These are phyloP conservation scores for Athelia sp. DNA, from an alignment of 1,284 basidiomycete genomes.

Conservation along the genomic window DNA sequence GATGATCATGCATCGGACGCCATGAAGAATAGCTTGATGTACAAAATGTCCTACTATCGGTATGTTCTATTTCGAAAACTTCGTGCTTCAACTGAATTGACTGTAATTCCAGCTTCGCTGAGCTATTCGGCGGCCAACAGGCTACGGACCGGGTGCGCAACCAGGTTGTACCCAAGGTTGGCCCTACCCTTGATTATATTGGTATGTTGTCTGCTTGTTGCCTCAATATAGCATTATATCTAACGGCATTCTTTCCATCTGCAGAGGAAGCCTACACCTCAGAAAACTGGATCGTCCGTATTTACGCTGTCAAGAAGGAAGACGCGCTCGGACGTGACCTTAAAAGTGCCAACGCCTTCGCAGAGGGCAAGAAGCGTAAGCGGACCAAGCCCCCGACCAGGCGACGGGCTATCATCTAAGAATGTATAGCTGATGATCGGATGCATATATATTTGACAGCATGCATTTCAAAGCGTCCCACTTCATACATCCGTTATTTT, in stretches of 20 bases:
- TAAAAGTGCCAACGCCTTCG: slow-evolving; percentile 83
- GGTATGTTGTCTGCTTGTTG: slow-evolving; percentile 40
- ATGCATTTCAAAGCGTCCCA: no score
- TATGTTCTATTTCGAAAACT: slow-evolving; percentile 31
- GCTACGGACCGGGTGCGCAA: slow-evolving; percentile 81
- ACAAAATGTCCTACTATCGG: slow-evolving; percentile 97
- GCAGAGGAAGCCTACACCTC: slow-evolving; percentile 94
- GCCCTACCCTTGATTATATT: slow-evolving; percentile 84
- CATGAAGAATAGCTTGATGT: slow-evolving; percentile 98
- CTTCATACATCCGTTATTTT: no score
- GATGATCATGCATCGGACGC: slow-evolving; percentile 82
- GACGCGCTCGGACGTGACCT: slow-evolving; percentile 87
- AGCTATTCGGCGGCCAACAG: slow-evolving; percentile 76
- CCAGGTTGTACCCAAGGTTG: slow-evolving; percentile 70
- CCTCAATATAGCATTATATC: no score
- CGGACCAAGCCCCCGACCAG: slow-evolving; percentile 59
- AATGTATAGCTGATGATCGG: background rate
- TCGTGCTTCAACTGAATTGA: slow-evolving; percentile 8
- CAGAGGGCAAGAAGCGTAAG: slow-evolving; percentile 83
- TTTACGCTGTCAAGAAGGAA: slow-evolving; percentile 95
- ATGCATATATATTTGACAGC: no score
- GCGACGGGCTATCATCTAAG: slow-evolving; percentile 42
- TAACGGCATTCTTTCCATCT: slow-evolving; percentile 10
- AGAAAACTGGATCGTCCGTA: slow-evolving; percentile 98
- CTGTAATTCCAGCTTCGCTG: slow-evolving; percentile 61